Evolutionary conservation across 805 yeast genomes (phyloP).

Genomic region (Maudiozyma bulderi): DNA sequence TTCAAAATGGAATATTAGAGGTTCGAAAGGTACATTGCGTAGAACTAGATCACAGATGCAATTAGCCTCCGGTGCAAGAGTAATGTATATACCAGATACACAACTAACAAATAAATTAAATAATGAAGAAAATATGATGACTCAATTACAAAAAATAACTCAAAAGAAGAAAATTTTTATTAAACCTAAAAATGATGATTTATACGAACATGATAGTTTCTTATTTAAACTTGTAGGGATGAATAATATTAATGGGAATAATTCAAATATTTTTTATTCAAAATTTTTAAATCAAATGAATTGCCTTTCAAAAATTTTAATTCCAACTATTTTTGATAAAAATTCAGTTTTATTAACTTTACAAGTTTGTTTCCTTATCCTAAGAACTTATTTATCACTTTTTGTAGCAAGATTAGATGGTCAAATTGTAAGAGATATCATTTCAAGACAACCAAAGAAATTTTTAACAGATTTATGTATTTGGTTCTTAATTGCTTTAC

Average conservation of each 20-base stretch:
- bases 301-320: conserved; percentile 70
- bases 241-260: conserved; percentile 15
- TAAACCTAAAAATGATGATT: conserved; percentile 24
- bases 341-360: conserved; percentile 56
- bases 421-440: conserved; percentile 79
- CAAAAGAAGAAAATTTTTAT: conserved; percentile 22
- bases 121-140: neutral
- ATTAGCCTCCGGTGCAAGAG: conserved; percentile 25
- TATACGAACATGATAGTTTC: conserved; percentile 27
- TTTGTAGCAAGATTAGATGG: conserved; percentile 86
- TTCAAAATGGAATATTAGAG: conserved; percentile 4
- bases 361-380: conserved; percentile 64
- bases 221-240: conserved; percentile 19
- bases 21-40: conserved; percentile 8
- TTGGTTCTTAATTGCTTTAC: conserved; percentile 87
- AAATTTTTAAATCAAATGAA: conserved; percentile 61
- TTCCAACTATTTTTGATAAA: conserved; percentile 63
- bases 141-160: neutral
- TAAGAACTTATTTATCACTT: conserved; percentile 81
- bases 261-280: conserved; percentile 38
- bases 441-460: conserved; percentile 66
- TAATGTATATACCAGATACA: conserved; percentile 24
- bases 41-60: conserved; percentile 24
- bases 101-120: conserved; percentile 4
- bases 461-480: conserved; percentile 69